Evolutionary conservation across 805 yeast genomes (phyloP).

Genomic region (Nakazawaea populi): DNA sequence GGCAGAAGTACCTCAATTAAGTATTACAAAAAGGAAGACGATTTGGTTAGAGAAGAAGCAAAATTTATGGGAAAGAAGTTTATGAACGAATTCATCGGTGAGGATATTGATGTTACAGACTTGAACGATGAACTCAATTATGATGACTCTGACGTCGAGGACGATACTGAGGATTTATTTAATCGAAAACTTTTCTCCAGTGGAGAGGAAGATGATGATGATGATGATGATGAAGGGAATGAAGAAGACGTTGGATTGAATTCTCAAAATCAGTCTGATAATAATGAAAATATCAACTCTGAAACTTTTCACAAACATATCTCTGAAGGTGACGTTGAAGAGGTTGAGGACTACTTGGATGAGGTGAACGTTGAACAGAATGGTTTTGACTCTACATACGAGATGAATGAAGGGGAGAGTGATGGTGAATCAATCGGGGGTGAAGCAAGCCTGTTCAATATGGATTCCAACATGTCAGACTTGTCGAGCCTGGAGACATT

Average conservation of each 20-base stretch:
- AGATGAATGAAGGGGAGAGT: neutral
- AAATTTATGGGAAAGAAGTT: slow-evolving; percentile 14
- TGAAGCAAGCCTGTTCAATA: neutral
- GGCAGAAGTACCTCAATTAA: slow-evolving; percentile 31
- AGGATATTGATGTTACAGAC: slow-evolving; percentile 17
- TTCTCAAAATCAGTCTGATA: too few relatives aligned
- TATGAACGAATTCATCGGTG: slow-evolving; percentile 20
- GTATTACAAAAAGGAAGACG: slow-evolving; percentile 29
- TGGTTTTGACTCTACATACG: slow-evolving; percentile 7
- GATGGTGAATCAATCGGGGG: neutral
- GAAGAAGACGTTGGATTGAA: neutral
- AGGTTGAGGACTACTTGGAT: slow-evolving; percentile 5
- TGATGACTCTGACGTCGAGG: slow-evolving; percentile 24
- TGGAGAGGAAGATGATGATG: slow-evolving; percentile 19
- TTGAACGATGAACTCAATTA: slow-evolving; percentile 26
- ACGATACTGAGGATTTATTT: slow-evolving; percentile 32
- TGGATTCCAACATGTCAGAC: neutral
- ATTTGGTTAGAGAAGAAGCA: slow-evolving; percentile 20
- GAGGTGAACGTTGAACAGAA: neutral
- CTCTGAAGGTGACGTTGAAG: slow-evolving; percentile 5
- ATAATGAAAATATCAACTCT: neutral
- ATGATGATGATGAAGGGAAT: neutral
- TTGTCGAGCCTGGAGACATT: neutral
- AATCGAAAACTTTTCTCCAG: slow-evolving; percentile 29
- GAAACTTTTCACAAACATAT: neutral